phyloP scores from a whole-genome alignment of 2,329 filamentous ascomycete genomes.

The Aspergillus sp. region DNA sequence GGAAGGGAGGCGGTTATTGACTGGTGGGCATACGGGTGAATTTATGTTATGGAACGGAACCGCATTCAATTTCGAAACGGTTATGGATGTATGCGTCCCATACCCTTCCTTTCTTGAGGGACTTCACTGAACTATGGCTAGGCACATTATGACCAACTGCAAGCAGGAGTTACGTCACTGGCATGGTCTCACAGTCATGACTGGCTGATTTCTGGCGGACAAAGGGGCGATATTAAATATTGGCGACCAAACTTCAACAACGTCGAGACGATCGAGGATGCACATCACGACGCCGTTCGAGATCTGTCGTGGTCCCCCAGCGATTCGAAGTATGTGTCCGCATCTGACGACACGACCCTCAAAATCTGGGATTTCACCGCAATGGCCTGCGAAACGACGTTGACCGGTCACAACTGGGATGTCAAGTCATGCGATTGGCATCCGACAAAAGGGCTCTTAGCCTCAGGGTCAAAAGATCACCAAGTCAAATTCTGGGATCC shows the following conservation, averaged over 20 bases:
- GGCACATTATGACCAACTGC: conserved; percentile 63
- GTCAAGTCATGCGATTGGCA: conserved; percentile 98
- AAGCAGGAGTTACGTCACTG: conserved; percentile 38
- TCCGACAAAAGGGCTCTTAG: conserved; percentile 83
- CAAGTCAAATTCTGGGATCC: conserved; percentile 97
- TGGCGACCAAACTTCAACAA: conserved; percentile 99
- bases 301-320: conserved; percentile 90
- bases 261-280: conserved; percentile 78
- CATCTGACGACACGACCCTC: conserved; percentile 83
- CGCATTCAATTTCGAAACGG: conserved; percentile 98
- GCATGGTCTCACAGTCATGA: conserved; percentile 89
- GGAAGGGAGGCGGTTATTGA: conserved; percentile 82
- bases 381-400: conserved; percentile 69
- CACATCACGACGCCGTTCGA: conserved; percentile 79
- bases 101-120: background rate
- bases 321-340: conserved; percentile 92
- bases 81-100: conserved; percentile 62
- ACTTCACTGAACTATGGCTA: conserved; percentile 16
- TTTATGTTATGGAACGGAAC: conserved; percentile 99
- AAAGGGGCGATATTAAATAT: conserved; percentile 93
- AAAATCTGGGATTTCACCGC: conserved; percentile 96
- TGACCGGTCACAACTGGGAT: conserved; percentile 96
- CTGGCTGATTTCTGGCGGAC: conserved; percentile 92
- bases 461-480: conserved; percentile 96
- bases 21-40: conserved; percentile 90